A percentile compares a stretch with the other conserved stretches of the same genome.
phyloP scores from a whole-genome alignment of 75 land plant genomes.

The Cryptomeria japonica region DNA sequence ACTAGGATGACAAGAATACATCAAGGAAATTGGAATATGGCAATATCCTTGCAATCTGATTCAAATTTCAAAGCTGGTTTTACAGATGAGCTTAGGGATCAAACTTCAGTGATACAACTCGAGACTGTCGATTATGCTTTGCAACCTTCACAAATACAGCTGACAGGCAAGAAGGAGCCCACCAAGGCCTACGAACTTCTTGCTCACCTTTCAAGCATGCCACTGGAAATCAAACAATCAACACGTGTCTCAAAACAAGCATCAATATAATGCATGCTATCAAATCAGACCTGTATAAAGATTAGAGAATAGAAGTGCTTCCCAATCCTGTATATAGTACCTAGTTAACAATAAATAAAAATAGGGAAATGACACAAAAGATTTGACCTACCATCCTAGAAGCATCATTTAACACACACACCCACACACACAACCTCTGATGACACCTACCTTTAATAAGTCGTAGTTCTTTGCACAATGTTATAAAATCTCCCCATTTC shows the following conservation, averaged over 20 bases:
- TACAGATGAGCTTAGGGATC: conserved; percentile 46
- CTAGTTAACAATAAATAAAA: background rate
- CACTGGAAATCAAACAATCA: conserved; percentile 38
- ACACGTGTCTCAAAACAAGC: background rate
- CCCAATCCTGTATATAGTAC: background rate
- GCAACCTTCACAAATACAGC: conserved; percentile 69
- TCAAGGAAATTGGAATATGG: background rate
- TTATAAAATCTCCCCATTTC: conserved; percentile 94
- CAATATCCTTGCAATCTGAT: background rate
- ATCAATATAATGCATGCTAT: background rate
- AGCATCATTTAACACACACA: too few relatives aligned
- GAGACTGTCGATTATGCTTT: conserved; percentile 78
- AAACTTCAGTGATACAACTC: conserved; percentile 87
- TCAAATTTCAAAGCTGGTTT: conserved; percentile 5
- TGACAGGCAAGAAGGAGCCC: conserved; percentile 86
- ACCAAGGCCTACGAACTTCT: conserved; percentile 83
- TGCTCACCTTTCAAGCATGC: conserved; percentile 91
- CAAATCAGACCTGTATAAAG: background rate
- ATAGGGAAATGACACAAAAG: background rate
- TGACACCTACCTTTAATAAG: conserved; percentile 66
- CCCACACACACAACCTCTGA: background rate
- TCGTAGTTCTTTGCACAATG: conserved; percentile 84
- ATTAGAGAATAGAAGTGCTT: background rate
- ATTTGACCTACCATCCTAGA: background rate
- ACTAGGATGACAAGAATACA: conserved; percentile 7